Percentiles rank a stretch among this genome's conserved stretches.
phyloP scores from a whole-genome alignment of 495 filamentous ascomycete genomes.

The Hypoxylon cercidicola region DNA sequence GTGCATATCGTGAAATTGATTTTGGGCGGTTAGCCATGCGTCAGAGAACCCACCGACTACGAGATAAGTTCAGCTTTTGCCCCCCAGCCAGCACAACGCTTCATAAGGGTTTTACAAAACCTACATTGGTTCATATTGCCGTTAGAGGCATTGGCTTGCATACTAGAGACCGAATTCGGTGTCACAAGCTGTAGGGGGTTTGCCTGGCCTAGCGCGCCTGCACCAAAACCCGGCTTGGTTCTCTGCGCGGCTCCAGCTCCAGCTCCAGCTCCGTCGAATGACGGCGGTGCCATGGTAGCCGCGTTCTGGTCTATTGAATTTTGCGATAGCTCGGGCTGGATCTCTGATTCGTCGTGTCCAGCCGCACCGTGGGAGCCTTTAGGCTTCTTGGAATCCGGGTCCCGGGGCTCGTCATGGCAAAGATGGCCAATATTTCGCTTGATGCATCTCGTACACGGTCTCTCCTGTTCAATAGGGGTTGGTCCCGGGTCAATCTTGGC shows the following conservation, averaged over 20 bases:
- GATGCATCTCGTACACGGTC: slow-evolving; percentile 96
- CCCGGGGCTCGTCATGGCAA: slow-evolving; percentile 97
- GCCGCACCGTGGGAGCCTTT: slow-evolving; percentile 73
- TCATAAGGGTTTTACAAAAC: slow-evolving; percentile 56
- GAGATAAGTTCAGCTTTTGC: slow-evolving; percentile 51
- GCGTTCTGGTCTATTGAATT: slow-evolving; percentile 53
- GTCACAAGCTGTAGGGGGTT: slow-evolving; percentile 66
- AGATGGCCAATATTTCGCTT: slow-evolving; percentile 99
- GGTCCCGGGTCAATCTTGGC: slow-evolving; percentile 47
- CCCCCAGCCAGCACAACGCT: slow-evolving; percentile 41
- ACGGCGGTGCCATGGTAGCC: slow-evolving; percentile 54
- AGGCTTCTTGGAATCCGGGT: slow-evolving; percentile 69
- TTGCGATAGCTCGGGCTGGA: slow-evolving; percentile 53
- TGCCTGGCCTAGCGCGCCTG: slow-evolving; percentile 53
- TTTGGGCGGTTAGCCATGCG: slow-evolving; percentile 70
- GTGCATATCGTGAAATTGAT: slow-evolving; percentile 93
- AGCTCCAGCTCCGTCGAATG: slow-evolving; percentile 53
- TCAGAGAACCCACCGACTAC: slow-evolving; percentile 63
- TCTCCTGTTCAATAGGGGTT: slow-evolving; percentile 72
- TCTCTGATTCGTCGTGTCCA: slow-evolving; percentile 49
- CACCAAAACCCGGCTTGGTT: slow-evolving; percentile 54
- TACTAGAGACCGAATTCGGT: slow-evolving; percentile 63
- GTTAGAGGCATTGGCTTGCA: slow-evolving; percentile 63
- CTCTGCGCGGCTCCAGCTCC: slow-evolving; percentile 50
- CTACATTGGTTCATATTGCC: slow-evolving; percentile 79